phyloP scores from a whole-genome alignment of 352 stramenopile genomes.

The Nothophytophthora sp. region DNA sequence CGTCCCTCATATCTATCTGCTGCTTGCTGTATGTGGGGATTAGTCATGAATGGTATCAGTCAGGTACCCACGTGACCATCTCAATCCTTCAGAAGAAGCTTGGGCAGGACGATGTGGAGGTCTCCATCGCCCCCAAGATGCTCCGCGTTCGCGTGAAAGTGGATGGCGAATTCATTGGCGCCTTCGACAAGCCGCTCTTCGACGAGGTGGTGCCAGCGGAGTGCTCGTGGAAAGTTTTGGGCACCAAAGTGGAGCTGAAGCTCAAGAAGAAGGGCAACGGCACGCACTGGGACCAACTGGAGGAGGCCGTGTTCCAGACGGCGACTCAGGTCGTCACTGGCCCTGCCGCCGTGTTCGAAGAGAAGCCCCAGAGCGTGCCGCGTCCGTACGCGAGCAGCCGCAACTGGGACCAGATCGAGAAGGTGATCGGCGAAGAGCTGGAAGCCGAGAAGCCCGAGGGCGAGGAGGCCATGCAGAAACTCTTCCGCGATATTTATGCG shows the following conservation, averaged over 20 bases:
- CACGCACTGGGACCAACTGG: conserved; percentile 77
- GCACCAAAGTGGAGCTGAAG: conserved; percentile 82
- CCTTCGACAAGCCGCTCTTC: conserved; percentile 69
- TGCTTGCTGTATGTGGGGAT: background rate
- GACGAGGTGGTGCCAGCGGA: conserved; percentile 62
- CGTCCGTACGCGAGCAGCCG: conserved; percentile 82
- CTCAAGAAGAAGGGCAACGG: conserved; percentile 68
- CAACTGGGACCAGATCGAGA: conserved; percentile 91
- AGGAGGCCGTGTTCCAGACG: conserved; percentile 52
- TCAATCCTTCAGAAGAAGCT: conserved; percentile 87
- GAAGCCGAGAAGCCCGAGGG: conserved; percentile 90
- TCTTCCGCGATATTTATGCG: conserved; percentile 93
- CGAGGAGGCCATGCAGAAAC: conserved; percentile 91
- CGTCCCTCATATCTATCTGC: background rate
- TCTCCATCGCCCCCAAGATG: conserved; percentile 55
- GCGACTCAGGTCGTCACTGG: conserved; percentile 51
- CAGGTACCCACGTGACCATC: conserved; percentile 72
- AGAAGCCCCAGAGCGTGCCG: conserved; percentile 47
- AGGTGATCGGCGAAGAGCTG: conserved; percentile 75
- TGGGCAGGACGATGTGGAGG: conserved; percentile 54
- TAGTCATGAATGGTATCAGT: conserved; percentile 91
- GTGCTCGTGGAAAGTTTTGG: conserved; percentile 61
- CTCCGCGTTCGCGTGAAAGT: conserved; percentile 52
- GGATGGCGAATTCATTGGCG: conserved; percentile 53
- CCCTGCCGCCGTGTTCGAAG: conserved; percentile 56